Evolutionary conservation across 2,329 filamentous ascomycete species (phyloP).

Genomic region (Aspergillus costaricaensis): DNA sequence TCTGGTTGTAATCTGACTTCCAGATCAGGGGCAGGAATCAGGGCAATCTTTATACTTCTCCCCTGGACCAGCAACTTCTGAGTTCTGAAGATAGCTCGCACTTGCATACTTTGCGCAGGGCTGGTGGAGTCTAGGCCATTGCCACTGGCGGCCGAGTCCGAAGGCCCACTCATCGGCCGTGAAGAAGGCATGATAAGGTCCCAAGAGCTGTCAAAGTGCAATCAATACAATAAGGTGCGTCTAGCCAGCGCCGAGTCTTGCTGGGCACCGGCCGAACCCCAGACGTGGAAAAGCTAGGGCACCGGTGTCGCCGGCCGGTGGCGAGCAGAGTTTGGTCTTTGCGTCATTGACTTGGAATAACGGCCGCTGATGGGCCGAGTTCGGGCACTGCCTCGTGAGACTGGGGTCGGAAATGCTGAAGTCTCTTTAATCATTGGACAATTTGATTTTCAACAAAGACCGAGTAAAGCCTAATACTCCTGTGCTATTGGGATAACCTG

Average conservation of each 20-base stretch:
- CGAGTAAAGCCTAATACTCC: too few species aligned
- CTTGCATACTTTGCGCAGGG: neutral
- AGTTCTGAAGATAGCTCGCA: neutral
- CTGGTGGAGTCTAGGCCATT: neutral
- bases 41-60: neutral
- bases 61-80: neutral
- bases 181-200: neutral
- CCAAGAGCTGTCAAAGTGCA: neutral
- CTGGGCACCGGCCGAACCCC: neutral
- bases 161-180: neutral
- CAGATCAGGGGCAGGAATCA: neutral
- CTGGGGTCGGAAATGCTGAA: neutral
- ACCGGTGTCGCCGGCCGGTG: neutral
- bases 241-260: neutral
- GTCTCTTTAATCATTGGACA: neutral
- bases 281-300: neutral
- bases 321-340: neutral
- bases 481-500: too few species aligned
- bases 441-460: too few species aligned
- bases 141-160: neutral
- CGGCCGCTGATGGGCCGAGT: neutral
- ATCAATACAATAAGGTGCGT: neutral
- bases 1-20: neutral
- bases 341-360: neutral
- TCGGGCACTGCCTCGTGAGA: neutral